Conservation (phyloP, 2,329 filamentous ascomycete species). For the Pestalotiopsis sp. region DNA sequence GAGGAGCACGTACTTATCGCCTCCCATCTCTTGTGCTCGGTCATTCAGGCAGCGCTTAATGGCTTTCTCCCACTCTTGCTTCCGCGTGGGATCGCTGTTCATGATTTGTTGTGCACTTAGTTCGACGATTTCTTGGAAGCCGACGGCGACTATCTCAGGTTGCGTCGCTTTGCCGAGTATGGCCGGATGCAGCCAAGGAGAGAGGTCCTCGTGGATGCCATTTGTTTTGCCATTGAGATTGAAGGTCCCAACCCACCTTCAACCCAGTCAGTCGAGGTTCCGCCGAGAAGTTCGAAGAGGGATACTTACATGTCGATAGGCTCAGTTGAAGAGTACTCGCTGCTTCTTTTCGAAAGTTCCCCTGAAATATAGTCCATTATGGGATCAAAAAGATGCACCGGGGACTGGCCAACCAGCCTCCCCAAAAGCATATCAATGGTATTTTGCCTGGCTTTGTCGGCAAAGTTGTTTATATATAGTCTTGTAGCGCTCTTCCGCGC, state of each 20-base stretch:
- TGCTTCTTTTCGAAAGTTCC: conserved; percentile 70
- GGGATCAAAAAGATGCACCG: conserved; percentile 88
- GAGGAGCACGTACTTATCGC: conserved; percentile 84
- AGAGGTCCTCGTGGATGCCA: conserved; percentile 78
- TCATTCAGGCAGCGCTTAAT: conserved; percentile 79
- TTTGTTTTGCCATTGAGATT: conserved; percentile 89
- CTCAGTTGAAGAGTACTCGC: conserved; percentile 76
- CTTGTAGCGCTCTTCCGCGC: conserved; percentile 91
- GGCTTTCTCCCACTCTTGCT: conserved; percentile 83
- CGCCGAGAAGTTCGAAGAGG: not conserved
- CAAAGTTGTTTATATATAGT: conserved; percentile 97
- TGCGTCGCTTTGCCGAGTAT: conserved; percentile 57
- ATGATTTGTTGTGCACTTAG: conserved; percentile 98
- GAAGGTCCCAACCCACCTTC: conserved; percentile 77
- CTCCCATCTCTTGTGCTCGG: conserved; percentile 65
- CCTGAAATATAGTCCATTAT: conserved; percentile 87
- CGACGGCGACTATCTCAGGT: conserved; percentile 86
- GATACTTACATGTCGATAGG: conserved; percentile 71
- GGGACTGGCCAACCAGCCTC: conserved; percentile 77
- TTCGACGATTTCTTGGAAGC: conserved; percentile 98
- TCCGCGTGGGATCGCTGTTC: conserved; percentile 90
- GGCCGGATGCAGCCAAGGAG: conserved; percentile 80
- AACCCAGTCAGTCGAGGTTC: not conserved
- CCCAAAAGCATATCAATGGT: conserved; percentile 94
- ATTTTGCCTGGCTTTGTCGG: conserved; percentile 88